Evolutionary conservation across 139 green algal genomes (phyloP), one percentile per base, ranked within the genome.

Genomic region (Chlamydomonas sphaeroides): DNA sequence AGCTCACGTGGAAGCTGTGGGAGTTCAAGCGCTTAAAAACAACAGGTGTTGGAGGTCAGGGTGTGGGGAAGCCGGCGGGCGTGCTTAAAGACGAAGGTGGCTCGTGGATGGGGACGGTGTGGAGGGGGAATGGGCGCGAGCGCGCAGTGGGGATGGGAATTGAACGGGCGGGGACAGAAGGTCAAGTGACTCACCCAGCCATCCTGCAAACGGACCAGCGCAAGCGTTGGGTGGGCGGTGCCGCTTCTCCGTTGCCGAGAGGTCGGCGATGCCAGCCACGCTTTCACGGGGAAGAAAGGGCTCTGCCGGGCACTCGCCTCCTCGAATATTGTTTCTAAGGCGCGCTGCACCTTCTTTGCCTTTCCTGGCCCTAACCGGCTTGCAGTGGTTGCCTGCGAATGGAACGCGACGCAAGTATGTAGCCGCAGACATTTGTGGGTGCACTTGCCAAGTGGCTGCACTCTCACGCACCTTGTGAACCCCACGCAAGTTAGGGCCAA

Each of bases 261-360:
- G 51, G 18, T 30, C 32, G 71, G 71, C 33, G 71, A 79, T 1
- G 38, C 30, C 21, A 79, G 49, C 33, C 53, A 53, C 14, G 41
- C 42, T 35, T 51, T 66, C 21, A 79, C 21, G 28, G 36, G 0
- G 36, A 69, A 68, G 32, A 79, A 63, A 6, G 36, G 38, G 25
- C 42, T 48, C 38, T 56, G 65, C 3, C 45, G 63, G 11, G 26
- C 7, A 3, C 36, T 53, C 38, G 30, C 71, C 6, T 82, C 61
- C 33, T 82, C 75, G 26, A 82, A 82, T 2, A 70, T 15, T 15
- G 74, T 70, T 28, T 45, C 63, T 8, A 82, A 62, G n/a, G 75
- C 75, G 1, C 75, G 75, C 23, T 72, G 61, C 4, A 56, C 75
- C 42, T 82, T 82, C 32, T 80, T 80, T 8, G 59, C 28, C 17